phyloP scores from a whole-genome alignment of 805 yeast species.

The Yarrowia alimentaria region DNA sequence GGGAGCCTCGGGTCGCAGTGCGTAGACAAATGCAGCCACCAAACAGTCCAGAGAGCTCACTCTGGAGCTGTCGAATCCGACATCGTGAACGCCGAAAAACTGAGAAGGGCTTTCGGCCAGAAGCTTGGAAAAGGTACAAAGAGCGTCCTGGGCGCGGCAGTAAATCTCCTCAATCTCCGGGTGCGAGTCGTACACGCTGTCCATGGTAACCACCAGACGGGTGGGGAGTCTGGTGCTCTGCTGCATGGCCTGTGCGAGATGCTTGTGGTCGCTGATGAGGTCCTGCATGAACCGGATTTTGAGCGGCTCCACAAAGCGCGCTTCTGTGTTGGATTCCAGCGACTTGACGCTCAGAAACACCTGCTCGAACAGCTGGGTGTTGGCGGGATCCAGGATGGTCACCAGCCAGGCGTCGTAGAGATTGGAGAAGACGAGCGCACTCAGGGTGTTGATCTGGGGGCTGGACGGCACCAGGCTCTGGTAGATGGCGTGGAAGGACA shows the following conservation, averaged over 20 bases:
- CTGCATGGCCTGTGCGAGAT: slow-evolving; percentile 1
- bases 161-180: slow-evolving; percentile 17
- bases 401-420: slow-evolving; percentile 33
- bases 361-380: slow-evolving; percentile 11
- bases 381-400: slow-evolving; percentile 27
- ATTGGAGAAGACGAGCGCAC: slow-evolving; percentile 28
- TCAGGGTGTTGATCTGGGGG: slow-evolving; percentile 4
- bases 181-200: neutral
- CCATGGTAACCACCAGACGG: neutral
- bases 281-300: slow-evolving; percentile 21
- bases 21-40: slow-evolving; percentile 15
- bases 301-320: slow-evolving; percentile 17
- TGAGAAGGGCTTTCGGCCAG: slow-evolving; percentile 8
- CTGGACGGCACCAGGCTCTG: slow-evolving; percentile 11
- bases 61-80: neutral
- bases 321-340: slow-evolving; percentile 9
- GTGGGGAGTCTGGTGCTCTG: slow-evolving; percentile 9
- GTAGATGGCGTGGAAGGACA: slow-evolving; percentile 24
- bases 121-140: slow-evolving; percentile 4
- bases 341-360: slow-evolving; percentile 29
- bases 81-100: slow-evolving; percentile 6
- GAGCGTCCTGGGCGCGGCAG: slow-evolving; percentile 4
- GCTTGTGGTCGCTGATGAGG: slow-evolving; percentile 1
- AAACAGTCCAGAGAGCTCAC: slow-evolving; percentile 12
- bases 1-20: slow-evolving; percentile 11